Evolutionary conservation across 495 filamentous ascomycete genomes (phyloP).

Genomic region (Lophium mytilinum): DNA sequence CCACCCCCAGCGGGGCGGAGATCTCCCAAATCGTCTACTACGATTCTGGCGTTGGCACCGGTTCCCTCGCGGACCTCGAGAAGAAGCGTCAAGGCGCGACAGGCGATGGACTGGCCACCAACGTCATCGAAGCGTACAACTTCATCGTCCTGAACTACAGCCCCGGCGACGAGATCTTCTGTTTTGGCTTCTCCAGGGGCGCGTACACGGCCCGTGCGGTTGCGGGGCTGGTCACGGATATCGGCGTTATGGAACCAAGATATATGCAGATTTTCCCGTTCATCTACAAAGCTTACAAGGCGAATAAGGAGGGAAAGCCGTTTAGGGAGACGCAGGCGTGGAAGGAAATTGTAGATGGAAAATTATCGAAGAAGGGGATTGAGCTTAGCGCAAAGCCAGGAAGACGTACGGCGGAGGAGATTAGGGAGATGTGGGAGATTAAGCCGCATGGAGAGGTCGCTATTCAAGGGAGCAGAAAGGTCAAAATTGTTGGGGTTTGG

Average conservation of each 20-base stretch:
- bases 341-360: conserved; percentile 15
- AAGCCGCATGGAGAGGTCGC: conserved; percentile 6
- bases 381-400: neutral
- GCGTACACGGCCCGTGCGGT: conserved; percentile 51
- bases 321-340: conserved; percentile 16
- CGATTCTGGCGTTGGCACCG: conserved; percentile 47
- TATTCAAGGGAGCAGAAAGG: conserved; percentile 17
- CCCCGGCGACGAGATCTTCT: conserved; percentile 49
- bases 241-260: conserved; percentile 37
- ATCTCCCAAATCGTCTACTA: conserved; percentile 47
- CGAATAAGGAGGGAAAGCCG: conserved; percentile 6
- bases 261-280: conserved; percentile 30
- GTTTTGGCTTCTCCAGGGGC: conserved; percentile 54
- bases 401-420: neutral
- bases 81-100: conserved; percentile 24
- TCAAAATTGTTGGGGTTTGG: conserved; percentile 51
- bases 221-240: conserved; percentile 45
- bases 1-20: conserved; percentile 9
- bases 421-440: conserved; percentile 11
- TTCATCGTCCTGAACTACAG: conserved; percentile 46
- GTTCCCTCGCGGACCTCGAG: conserved; percentile 6
- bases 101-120: conserved; percentile 32
- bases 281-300: conserved; percentile 29
- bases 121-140: conserved; percentile 44
- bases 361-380: conserved; percentile 3